Conservation (phyloP, 2,329 filamentous ascomycete species). For the Paraconiothyrium brasiliense region DNA sequence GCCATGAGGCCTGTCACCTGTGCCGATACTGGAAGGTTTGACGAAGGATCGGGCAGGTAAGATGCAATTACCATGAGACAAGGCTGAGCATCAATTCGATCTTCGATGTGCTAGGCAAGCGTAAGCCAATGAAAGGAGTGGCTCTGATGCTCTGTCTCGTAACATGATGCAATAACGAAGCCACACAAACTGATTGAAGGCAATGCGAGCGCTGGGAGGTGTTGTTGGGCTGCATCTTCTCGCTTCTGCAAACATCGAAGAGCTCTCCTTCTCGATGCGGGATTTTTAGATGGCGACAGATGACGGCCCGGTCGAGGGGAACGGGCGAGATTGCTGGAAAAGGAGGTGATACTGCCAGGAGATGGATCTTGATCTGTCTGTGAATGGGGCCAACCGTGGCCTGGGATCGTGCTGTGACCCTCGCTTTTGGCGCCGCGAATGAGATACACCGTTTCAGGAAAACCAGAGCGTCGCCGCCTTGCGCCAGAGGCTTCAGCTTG, state of each 20-base stretch:
- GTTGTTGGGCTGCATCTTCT: neutral
- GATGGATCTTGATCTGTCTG: slow-evolving; percentile 6
- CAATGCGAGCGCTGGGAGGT: neutral
- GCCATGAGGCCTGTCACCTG: neutral
- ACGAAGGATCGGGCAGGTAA: neutral
- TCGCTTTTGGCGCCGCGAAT: slow-evolving; percentile 9
- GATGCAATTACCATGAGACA: slow-evolving; percentile 4
- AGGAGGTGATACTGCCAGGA: slow-evolving; percentile 5
- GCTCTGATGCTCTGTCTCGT: neutral
- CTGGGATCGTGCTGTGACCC: slow-evolving; percentile 10
- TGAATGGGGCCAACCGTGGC: slow-evolving; percentile 9
- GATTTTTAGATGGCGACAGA: neutral
- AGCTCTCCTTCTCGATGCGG: slow-evolving; percentile 3
- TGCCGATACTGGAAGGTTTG: neutral
- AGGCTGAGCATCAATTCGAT: slow-evolving; percentile 13
- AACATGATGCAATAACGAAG: neutral
- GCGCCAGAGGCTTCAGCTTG: slow-evolving; percentile 6
- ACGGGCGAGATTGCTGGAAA: neutral
- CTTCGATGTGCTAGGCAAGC: slow-evolving; percentile 6
- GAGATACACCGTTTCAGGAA: neutral
- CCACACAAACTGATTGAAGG: neutral
- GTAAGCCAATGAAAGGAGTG: neutral
- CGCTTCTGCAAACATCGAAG: neutral
- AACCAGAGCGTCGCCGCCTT: neutral
- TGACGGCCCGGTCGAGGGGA: neutral